phyloP scores from a whole-genome alignment of 2,329 filamentous ascomycete species.

The Fusarium nisikadoi region DNA sequence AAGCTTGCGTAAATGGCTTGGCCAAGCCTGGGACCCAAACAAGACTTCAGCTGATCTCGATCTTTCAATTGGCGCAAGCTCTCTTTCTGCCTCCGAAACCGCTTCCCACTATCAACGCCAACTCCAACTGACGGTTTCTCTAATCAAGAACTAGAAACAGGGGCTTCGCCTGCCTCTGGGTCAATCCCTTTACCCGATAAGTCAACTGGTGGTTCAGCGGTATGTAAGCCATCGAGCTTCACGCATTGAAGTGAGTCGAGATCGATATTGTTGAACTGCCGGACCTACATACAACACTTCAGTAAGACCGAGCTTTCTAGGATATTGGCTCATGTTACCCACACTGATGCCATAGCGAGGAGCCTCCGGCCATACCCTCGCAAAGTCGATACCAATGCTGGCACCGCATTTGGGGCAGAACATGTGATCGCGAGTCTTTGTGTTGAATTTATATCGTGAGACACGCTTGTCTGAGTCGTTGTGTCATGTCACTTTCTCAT shows the following conservation, averaged over 20 bases:
- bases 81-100: neutral
- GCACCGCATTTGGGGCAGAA: slow-evolving; percentile 60
- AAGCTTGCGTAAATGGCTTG: slow-evolving; percentile 44
- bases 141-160: slow-evolving; percentile 5
- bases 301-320: neutral
- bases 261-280: slow-evolving; percentile 55
- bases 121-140: neutral
- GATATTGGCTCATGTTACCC: slow-evolving; percentile 13
- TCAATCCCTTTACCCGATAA: slow-evolving; percentile 48
- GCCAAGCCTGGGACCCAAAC: neutral
- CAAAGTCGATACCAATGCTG: slow-evolving; percentile 60
- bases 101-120: neutral
- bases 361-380: slow-evolving; percentile 35
- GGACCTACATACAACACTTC: slow-evolving; percentile 46
- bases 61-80: slow-evolving; percentile 16
- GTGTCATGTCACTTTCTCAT: slow-evolving; percentile 56
- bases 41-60: slow-evolving; percentile 29
- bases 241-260: slow-evolving; percentile 51
- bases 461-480: slow-evolving; percentile 48
- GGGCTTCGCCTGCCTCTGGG: slow-evolving; percentile 9
- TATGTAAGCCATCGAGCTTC: slow-evolving; percentile 51
- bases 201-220: slow-evolving; percentile 50
- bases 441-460: slow-evolving; percentile 55
- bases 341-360: slow-evolving; percentile 58
- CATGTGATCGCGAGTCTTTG: slow-evolving; percentile 59